These are phyloP conservation scores for Eutrema yunnanense DNA, from an alignment of 345 rosid genomes.

Conservation along the genomic window DNA sequence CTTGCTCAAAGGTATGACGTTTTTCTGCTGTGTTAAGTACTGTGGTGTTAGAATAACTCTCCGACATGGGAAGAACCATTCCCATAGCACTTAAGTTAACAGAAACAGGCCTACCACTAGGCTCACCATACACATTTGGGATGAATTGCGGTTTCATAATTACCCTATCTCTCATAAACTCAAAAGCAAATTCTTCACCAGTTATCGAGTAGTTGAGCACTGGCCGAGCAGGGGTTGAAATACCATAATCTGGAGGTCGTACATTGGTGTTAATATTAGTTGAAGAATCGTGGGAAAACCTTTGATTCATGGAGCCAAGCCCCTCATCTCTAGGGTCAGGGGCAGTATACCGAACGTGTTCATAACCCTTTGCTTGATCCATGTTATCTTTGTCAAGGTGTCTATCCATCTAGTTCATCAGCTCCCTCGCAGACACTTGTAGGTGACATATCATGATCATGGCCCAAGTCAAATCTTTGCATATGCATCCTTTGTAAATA, in stretches of 20 bases:
- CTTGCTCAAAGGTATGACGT: conserved; percentile 12
- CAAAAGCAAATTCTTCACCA: conserved; percentile 36
- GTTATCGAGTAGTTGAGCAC: conserved; percentile 34
- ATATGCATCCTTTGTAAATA: conserved; percentile 1
- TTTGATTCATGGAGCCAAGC: conserved; percentile 21
- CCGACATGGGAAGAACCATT: conserved; percentile 22
- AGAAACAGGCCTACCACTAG: conserved; percentile 23
- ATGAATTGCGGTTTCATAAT: conserved; percentile 23
- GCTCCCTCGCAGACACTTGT: conserved; percentile 5
- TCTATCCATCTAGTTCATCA: conserved; percentile 26
- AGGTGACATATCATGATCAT: conserved; percentile 20
- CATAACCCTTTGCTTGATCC: conserved; percentile 32
- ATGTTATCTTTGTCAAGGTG: conserved; percentile 16
- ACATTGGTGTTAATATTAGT: conserved; percentile 11
- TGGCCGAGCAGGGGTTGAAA: conserved; percentile 26
- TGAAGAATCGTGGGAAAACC: conserved; percentile 26
- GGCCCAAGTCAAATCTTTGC: conserved; percentile 9
- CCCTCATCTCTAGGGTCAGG: conserved; percentile 28
- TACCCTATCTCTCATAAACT: conserved; percentile 31
- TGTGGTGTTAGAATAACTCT: conserved; percentile 15
- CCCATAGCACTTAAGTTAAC: conserved; percentile 24
- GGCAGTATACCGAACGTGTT: conserved; percentile 22
- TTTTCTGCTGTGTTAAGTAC: conserved; percentile 16
- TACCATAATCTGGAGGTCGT: conserved; percentile 33
- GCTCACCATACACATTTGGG: conserved; percentile 22